phyloP scores from a whole-genome alignment of 805 yeast genomes.

The Candida sakaeoensis region DNA sequence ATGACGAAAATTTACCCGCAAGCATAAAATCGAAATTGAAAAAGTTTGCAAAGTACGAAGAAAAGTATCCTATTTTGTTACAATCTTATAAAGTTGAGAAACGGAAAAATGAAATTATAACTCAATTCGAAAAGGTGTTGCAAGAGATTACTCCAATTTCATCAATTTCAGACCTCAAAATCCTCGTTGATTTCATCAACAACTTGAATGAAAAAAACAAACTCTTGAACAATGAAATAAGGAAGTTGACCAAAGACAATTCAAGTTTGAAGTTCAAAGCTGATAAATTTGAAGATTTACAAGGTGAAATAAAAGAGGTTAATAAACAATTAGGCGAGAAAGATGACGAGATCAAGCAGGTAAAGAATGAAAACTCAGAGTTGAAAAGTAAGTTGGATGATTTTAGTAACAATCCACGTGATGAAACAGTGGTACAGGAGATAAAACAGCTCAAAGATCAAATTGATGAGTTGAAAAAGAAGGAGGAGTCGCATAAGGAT shows the following conservation, averaged over 20 bases:
- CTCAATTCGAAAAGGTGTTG: constrained; percentile 62
- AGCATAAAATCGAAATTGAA: constrained; percentile 59
- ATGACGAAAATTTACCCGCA: constrained; percentile 47
- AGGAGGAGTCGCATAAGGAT: constrained; percentile 11
- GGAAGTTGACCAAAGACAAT: constrained; percentile 38
- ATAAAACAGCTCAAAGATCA: constrained; percentile 10
- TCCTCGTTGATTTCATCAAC: constrained; percentile 64
- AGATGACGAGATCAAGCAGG: background rate
- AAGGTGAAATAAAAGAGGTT: constrained; percentile 3
- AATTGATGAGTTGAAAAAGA: constrained; percentile 10
- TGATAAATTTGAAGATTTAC: constrained; percentile 9
- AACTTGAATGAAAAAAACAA: constrained; percentile 58
- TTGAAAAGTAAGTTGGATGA: background rate
- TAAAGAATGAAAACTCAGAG: constrained; percentile 1
- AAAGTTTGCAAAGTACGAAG: constrained; percentile 83
- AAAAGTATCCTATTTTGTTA: constrained; percentile 79
- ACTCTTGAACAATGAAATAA: constrained; percentile 63
- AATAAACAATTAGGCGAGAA: background rate
- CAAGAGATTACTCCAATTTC: constrained; percentile 80
- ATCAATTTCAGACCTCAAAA: constrained; percentile 67
- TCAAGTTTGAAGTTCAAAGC: constrained; percentile 14
- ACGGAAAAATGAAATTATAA: constrained; percentile 56
- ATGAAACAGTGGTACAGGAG: constrained; percentile 1
- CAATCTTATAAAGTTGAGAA: constrained; percentile 85
- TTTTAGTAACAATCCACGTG: background rate